Conservation (phyloP, 2,329 filamentous ascomycete genomes). For the Scedosporium boydii region DNA sequence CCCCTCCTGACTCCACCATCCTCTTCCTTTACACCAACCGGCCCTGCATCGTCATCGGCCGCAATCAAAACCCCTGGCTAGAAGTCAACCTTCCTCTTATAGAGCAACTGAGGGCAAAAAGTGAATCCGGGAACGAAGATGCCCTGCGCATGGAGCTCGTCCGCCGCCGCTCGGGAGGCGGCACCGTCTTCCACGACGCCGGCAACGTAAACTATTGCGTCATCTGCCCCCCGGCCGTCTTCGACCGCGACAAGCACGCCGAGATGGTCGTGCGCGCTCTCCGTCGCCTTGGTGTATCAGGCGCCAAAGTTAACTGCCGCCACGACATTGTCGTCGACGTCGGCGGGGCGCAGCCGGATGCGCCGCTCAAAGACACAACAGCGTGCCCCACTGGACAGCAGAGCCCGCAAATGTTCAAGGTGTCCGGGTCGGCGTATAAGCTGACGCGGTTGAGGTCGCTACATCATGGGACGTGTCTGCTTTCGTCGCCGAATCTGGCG, state of each 20-base stretch:
- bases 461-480: slow-evolving; percentile 86
- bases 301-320: slow-evolving; percentile 71
- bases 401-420: slow-evolving; percentile 49
- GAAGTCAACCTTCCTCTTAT: slow-evolving; percentile 70
- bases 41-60: slow-evolving; percentile 81
- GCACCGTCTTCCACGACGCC: slow-evolving; percentile 85
- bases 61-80: slow-evolving; percentile 96
- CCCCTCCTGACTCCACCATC: slow-evolving; percentile 61
- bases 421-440: slow-evolving; percentile 94
- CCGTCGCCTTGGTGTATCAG: slow-evolving; percentile 43
- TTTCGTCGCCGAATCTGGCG: slow-evolving; percentile 65
- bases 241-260: slow-evolving; percentile 80
- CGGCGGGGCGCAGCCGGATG: slow-evolving; percentile 7
- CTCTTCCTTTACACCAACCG: slow-evolving; percentile 83
- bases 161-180: slow-evolving; percentile 77
- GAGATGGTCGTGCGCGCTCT: slow-evolving; percentile 89
- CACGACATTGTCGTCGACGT: slow-evolving; percentile 82
- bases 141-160: slow-evolving; percentile 48
- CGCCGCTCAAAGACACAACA: neutral
- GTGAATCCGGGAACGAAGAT: slow-evolving; percentile 10
- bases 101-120: neutral
- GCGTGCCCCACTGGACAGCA: neutral
- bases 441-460: slow-evolving; percentile 71
- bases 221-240: slow-evolving; percentile 66
- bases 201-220: slow-evolving; percentile 96